Evolutionary conservation across 2,329 filamentous ascomycete genomes (phyloP).

Genomic region (Aspergillus sojae): DNA sequence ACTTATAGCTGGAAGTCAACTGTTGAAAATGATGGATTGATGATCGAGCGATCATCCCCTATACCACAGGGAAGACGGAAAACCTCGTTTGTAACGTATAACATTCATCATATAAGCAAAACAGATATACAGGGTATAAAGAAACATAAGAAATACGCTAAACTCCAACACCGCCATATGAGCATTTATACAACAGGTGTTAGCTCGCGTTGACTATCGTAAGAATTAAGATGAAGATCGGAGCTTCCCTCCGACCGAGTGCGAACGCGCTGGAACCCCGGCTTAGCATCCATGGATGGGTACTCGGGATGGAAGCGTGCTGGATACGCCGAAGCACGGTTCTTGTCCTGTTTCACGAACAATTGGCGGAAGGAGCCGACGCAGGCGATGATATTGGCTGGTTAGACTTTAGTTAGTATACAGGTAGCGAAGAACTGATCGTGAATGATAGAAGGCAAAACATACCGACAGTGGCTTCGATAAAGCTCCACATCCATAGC

Average conservation of each 20-base stretch:
- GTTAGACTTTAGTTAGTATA: background rate
- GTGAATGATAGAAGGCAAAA: background rate
- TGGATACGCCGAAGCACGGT: background rate
- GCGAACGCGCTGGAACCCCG: background rate
- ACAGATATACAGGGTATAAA: background rate
- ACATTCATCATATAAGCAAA: background rate
- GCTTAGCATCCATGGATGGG: background rate
- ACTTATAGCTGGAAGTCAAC: background rate
- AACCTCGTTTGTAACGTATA: background rate
- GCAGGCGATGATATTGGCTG: background rate
- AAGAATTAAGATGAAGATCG: background rate
- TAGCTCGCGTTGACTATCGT: background rate
- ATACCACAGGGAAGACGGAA: background rate
- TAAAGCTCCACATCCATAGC: background rate
- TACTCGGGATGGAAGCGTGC: background rate
- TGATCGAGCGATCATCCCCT: background rate
- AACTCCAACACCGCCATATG: background rate
- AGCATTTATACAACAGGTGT: background rate
- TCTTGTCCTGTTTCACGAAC: background rate
- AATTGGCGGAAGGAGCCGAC: background rate
- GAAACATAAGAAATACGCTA: background rate
- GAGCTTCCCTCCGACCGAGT: background rate
- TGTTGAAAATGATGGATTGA: too few relatives aligned
- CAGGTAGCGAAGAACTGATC: fast-evolving
- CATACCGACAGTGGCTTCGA: background rate